Conservation (phyloP, 176 grass and related monocot genomes). For the Cymbopogon citratus region DNA sequence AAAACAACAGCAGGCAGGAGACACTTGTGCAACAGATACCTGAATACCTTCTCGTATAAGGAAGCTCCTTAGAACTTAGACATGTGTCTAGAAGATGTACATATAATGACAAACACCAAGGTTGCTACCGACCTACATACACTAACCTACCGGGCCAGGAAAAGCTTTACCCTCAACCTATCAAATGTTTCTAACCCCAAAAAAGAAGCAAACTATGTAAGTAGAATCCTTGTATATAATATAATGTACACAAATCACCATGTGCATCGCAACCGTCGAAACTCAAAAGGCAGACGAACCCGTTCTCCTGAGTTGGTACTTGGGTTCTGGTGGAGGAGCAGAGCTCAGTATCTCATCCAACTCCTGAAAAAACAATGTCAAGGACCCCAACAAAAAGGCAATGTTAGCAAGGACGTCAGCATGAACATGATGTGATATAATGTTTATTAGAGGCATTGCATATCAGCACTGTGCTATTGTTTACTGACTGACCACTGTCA, state of each 20-base stretch:
- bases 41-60: slow-evolving; percentile 5
- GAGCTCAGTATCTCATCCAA: slow-evolving; percentile 55
- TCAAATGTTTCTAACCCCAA: slow-evolving; percentile 22
- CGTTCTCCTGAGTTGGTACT: slow-evolving; percentile 65
- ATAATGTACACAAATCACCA: slow-evolving; percentile 70
- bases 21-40: neutral
- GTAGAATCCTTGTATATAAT: slow-evolving; percentile 37
- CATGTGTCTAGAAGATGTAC: slow-evolving; percentile 33
- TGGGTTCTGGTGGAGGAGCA: slow-evolving; percentile 47
- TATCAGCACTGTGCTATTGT: neutral
- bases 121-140: slow-evolving; percentile 25
- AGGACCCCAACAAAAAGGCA: neutral
- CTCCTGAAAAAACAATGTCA: slow-evolving; percentile 54
- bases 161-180: slow-evolving; percentile 30
- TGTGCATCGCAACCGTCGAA: slow-evolving; percentile 25
- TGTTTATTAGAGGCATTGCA: neutral
- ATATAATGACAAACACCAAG: slow-evolving; percentile 14
- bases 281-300: slow-evolving; percentile 57
- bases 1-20: neutral
- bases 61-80: slow-evolving; percentile 1
- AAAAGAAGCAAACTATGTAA: slow-evolving; percentile 6
- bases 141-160: slow-evolving; percentile 1
- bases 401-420: neutral
- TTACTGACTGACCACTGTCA: slow-evolving; percentile 12
- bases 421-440: neutral